Conservation (phyloP, 2,329 filamentous ascomycete species). For the Stagonosporopsis tanaceti region DNA sequence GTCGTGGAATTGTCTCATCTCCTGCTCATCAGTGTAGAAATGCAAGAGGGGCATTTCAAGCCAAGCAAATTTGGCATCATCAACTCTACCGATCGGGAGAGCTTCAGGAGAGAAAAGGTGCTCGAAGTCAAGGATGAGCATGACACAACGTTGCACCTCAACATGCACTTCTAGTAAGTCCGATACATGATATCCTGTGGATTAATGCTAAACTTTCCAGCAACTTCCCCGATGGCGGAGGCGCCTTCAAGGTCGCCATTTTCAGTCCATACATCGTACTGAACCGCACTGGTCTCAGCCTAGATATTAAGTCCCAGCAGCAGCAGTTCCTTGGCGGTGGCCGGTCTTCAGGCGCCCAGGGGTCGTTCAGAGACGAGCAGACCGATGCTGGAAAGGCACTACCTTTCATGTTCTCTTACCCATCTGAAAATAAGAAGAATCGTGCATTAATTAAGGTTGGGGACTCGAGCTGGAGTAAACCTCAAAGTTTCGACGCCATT, state of each 20-base stretch:
- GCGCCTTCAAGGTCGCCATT: slow-evolving; percentile 93
- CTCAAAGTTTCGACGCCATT: slow-evolving; percentile 97
- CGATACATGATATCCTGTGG: slow-evolving; percentile 6
- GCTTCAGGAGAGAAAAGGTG: slow-evolving; percentile 83
- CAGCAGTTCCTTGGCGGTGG: slow-evolving; percentile 17
- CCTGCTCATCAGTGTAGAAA: slow-evolving; percentile 88
- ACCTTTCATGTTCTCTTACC: slow-evolving; percentile 96
- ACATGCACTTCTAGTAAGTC: slow-evolving; percentile 83
- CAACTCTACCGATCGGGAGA: slow-evolving; percentile 85
- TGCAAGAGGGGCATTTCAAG: slow-evolving; percentile 95
- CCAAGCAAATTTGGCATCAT: slow-evolving; percentile 97
- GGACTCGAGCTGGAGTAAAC: slow-evolving; percentile 94
- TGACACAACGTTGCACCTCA: slow-evolving; percentile 79
- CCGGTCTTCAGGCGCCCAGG: slow-evolving; percentile 80
- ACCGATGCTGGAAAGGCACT: slow-evolving; percentile 75
- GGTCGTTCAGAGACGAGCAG: slow-evolving; percentile 64
- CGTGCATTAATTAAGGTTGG: slow-evolving; percentile 86
- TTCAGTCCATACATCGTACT: slow-evolving; percentile 95
- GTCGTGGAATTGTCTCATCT: slow-evolving; percentile 96
- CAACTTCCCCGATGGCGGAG: slow-evolving; percentile 87
- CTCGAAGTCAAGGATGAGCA: slow-evolving; percentile 85
- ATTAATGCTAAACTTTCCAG: slow-evolving; percentile 32
- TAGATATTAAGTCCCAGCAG: slow-evolving; percentile 87
- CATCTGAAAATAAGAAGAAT: slow-evolving; percentile 88
- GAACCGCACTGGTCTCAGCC: slow-evolving; percentile 91